Percentiles rank a stretch among this genome's conserved stretches.
phyloP scores from a whole-genome alignment of 306 rosid species.

The Citrullus mucosospermus region DNA sequence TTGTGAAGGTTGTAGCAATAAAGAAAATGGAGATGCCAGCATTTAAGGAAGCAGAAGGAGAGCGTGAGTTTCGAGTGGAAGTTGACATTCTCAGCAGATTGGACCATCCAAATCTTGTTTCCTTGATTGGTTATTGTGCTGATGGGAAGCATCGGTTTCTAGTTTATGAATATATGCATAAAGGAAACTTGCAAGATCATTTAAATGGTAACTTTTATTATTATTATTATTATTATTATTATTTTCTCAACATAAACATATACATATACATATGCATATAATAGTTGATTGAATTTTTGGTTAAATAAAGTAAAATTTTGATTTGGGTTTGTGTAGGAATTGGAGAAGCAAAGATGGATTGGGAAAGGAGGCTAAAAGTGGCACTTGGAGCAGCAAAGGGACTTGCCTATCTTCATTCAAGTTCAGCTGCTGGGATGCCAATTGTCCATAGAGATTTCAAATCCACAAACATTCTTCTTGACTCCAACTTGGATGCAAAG shows the following conservation, averaged over 20 bases:
- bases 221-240: too few relatives aligned
- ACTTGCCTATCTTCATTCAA: conserved; percentile 76
- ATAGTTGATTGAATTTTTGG: too few relatives aligned
- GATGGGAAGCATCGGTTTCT: conserved; percentile 90
- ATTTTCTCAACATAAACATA: too few relatives aligned
- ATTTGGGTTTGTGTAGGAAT: conserved; percentile 18
- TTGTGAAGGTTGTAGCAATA: conserved; percentile 56
- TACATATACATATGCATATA: too few relatives aligned
- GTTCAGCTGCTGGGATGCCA: conserved; percentile 62
- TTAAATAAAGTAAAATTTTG: too few relatives aligned
- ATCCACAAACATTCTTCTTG: conserved; percentile 75
- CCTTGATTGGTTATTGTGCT: conserved; percentile 86
- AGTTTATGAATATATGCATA: conserved; percentile 77
- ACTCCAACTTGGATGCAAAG: conserved; percentile 71
- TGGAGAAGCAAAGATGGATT: conserved; percentile 59
- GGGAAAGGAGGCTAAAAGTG: conserved; percentile 67
- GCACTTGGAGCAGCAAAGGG: conserved; percentile 95
- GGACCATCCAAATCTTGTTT: conserved; percentile 85
- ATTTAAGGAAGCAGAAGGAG: conserved; percentile 75
- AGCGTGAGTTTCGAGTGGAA: conserved; percentile 80
- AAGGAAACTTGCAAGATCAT: conserved; percentile 88
- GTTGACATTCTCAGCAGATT: conserved; percentile 93
- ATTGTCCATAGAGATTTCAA: conserved; percentile 89
- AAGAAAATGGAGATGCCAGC: conserved; percentile 89
- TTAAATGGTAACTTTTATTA: conserved; percentile 34